phyloP scores from a whole-genome alignment of 2,329 filamentous ascomycete species.

The Neofusicoccum sp. region DNA sequence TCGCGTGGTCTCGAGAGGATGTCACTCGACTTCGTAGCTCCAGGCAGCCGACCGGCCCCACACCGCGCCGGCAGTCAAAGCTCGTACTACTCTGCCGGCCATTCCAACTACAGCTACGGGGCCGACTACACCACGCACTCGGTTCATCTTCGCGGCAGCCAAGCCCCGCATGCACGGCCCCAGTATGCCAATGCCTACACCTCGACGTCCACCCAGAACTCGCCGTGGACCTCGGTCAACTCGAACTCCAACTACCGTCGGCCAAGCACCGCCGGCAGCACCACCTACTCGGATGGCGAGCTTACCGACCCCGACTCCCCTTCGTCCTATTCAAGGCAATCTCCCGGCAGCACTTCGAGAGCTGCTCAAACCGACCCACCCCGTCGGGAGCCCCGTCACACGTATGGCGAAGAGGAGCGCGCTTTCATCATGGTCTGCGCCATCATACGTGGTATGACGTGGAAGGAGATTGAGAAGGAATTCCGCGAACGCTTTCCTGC shows the following conservation, averaged over 20 bases:
- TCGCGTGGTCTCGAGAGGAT: constrained; percentile 16
- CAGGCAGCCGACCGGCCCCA: constrained; percentile 13
- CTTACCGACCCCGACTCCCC: constrained; percentile 3
- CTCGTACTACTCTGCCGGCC: neutral
- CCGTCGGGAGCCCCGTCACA: constrained; percentile 13
- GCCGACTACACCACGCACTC: neutral
- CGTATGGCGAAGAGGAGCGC: constrained; percentile 17
- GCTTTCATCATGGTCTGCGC: constrained; percentile 19
- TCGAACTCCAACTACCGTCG: neutral
- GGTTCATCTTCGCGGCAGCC: neutral
- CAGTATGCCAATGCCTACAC: constrained; percentile 7
- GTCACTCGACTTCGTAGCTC: constrained; percentile 18
- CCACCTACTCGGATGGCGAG: constrained; percentile 2
- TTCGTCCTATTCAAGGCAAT: neutral
- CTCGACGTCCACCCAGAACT: neutral
- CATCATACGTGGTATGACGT: constrained; percentile 14
- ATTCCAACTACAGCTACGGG: constrained; percentile 2
- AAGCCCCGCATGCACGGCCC: neutral
- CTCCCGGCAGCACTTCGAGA: neutral
- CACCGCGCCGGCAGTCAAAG: neutral
- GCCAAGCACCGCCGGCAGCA: constrained; percentile 9
- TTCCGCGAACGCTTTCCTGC: constrained; percentile 14
- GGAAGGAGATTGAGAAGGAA: constrained; percentile 18
- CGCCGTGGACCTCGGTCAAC: constrained; percentile 14
- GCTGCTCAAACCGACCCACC: neutral